A percentile compares a stretch with the other conserved stretches of the same genome.
Evolutionary conservation across 768 basidiomycete species (phyloP).

Genomic region (Coprinopsis marcescibilis): DNA sequence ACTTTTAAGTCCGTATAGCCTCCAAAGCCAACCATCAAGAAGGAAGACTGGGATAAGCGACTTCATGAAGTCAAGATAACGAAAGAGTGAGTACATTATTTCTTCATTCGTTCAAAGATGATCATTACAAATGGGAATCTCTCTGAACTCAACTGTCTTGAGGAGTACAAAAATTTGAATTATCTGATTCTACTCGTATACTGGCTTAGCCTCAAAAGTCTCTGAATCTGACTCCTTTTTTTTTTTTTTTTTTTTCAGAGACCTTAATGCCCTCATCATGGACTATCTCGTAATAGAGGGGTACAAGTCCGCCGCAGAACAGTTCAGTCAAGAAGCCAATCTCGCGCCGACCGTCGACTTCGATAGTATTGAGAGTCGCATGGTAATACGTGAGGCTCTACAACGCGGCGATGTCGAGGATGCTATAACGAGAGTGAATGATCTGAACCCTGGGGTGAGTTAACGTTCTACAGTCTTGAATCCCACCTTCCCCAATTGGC

Average conservation of each 20-base stretch:
- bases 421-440: slow-evolving; percentile 92
- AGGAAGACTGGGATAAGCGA: slow-evolving; percentile 82
- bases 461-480: background rate
- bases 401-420: slow-evolving; percentile 94
- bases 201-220: slow-evolving; percentile 16
- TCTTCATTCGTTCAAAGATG: slow-evolving; percentile 38
- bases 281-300: slow-evolving; percentile 98
- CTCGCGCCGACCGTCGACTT: slow-evolving; percentile 76
- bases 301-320: slow-evolving; percentile 92
- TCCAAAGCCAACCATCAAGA: slow-evolving; percentile 56
- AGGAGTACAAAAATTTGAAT: slow-evolving; percentile 74
- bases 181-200: slow-evolving; percentile 57
- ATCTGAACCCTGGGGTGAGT: slow-evolving; percentile 94
- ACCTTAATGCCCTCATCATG: slow-evolving; percentile 91
- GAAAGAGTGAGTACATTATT: slow-evolving; percentile 71
- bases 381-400: slow-evolving; percentile 90
- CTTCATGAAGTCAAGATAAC: slow-evolving; percentile 78
- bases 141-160: slow-evolving; percentile 64
- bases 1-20: slow-evolving; percentile 22
- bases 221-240: slow-evolving; percentile 17
- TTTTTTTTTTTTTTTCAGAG: slow-evolving; percentile 43
- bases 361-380: slow-evolving; percentile 87
- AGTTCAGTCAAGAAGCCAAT: slow-evolving; percentile 87
- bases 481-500: slow-evolving; percentile 12
- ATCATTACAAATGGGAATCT: slow-evolving; percentile 94